Evolutionary conservation across 148 eudicot species (phyloP), one percentile per base, ranked within the genome.

Genomic region (Vaccinium myrtillus): DNA sequence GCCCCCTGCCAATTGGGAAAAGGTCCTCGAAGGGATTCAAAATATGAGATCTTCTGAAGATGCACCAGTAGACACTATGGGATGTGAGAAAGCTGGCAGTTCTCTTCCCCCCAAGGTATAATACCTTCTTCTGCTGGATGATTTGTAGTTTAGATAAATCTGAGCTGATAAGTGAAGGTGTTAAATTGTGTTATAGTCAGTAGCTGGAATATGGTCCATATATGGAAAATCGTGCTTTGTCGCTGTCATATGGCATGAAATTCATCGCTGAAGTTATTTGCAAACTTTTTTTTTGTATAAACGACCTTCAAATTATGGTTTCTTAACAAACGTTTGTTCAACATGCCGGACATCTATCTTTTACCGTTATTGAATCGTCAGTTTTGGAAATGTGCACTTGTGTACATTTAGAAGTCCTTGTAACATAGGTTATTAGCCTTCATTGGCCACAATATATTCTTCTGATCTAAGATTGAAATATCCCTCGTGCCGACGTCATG

Each of bases 31-130:
- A 88, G 97, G 94, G 36, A 93, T 95, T 81, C 93, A 93, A 61
- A 75, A 85, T 85, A 95, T 95, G 98, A 91, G 97, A 84, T 91
- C 97, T 71, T 90, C 91, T 49, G 93, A 94, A 89, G 90, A 87
- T 91, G 98, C 98, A 69, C 98, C 97, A 6, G 98, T 95, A 65
- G 98, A 95, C 80, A 87, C 93, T 74, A 93, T 93, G 94, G 98
- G 94, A 25, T 93, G 95, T 87, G 97, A 93, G 89, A 93, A 92
- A 86, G 98, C 94, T 82, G 98, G 94, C 21, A 85, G 65, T 81
- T 92, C 90, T 80, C 97, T 95, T 86, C 94, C 95, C 55, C 93
- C 97, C 16, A 93, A 95, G 97, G 98, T 93, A 80, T 93, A 75
- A 55, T 79, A 8, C 46, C 75, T 61, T 78, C 67, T 81, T 63